These are phyloP conservation scores for Fomitopsis schrenkii DNA, from an alignment of 1,284 basidiomycete genomes.

Conservation along the genomic window DNA sequence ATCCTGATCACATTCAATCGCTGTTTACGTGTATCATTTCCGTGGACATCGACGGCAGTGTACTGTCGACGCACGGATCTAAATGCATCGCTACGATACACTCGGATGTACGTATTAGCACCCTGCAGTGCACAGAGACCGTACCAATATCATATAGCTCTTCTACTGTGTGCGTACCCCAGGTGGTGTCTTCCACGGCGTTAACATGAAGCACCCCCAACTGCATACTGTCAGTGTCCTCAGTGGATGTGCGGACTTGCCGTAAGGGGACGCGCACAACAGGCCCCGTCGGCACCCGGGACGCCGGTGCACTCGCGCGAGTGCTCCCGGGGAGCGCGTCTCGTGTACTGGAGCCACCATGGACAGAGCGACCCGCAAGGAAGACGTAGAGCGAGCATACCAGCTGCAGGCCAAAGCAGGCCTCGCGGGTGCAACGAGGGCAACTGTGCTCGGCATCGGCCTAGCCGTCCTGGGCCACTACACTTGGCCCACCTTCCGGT, in stretches of 20 bases:
- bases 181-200: not conserved
- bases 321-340: not conserved
- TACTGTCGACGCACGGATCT: not conserved
- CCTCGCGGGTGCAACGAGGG: slow-evolving; percentile 56
- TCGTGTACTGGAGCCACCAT: slow-evolving; percentile 9
- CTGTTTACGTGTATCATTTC: not conserved
- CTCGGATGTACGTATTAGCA: not conserved
- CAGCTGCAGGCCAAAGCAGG: slow-evolving; percentile 20
- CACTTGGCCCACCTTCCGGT: slow-evolving; percentile 78
- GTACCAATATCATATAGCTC: not conserved
- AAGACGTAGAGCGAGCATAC: slow-evolving; percentile 25
- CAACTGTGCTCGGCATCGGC: slow-evolving; percentile 54
- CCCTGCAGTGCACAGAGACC: not conserved
- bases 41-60: not conserved
- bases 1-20: not conserved
- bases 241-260: not conserved
- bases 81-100: not conserved
- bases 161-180: not conserved
- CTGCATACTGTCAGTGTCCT: not conserved
- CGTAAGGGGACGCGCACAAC: not conserved
- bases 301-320: not conserved
- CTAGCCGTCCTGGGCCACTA: slow-evolving; percentile 66
- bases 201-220: not conserved
- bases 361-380: slow-evolving; percentile 22
- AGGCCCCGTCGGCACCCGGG: not conserved